Evolutionary conservation across 2,329 filamentous ascomycete genomes (phyloP).

Genomic region (Stromatinia cepivora): DNA sequence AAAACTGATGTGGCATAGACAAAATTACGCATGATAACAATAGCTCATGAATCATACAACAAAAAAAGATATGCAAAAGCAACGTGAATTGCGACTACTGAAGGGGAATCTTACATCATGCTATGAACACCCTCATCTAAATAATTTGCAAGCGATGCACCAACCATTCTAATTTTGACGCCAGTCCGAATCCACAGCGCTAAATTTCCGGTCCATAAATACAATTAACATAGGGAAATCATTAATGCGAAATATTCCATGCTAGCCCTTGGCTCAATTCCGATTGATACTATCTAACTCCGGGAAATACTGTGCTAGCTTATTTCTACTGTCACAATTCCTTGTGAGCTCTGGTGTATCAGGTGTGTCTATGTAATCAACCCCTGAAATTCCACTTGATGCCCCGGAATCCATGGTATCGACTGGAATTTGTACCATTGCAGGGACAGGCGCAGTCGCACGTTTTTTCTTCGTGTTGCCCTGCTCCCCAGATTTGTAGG

Average conservation of each 20-base stretch:
- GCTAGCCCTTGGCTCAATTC: not conserved
- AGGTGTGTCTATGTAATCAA: slow-evolving; percentile 11
- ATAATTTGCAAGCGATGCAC: slow-evolving; percentile 11
- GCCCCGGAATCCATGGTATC: not conserved
- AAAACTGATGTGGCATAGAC: not conserved
- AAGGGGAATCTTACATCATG: slow-evolving; percentile 18
- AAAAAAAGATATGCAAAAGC: not conserved
- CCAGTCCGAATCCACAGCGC: not conserved
- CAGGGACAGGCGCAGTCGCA: slow-evolving; percentile 2
- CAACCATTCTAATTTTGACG: slow-evolving; percentile 13
- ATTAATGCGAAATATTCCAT: not conserved
- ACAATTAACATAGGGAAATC: not conserved
- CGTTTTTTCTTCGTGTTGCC: slow-evolving; percentile 41
- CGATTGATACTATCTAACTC: slow-evolving; percentile 30
- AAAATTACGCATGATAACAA: not conserved
- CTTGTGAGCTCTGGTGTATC: slow-evolving; percentile 33
- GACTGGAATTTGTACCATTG: not conserved
- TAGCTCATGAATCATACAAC: not conserved
- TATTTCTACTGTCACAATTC: slow-evolving; percentile 22
- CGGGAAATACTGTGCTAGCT: slow-evolving; percentile 38
- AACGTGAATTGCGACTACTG: not conserved
- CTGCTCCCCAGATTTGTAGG: slow-evolving; percentile 29
- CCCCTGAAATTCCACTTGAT: not conserved
- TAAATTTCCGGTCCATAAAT: not conserved
- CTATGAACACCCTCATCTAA: slow-evolving; percentile 2